Base-by-base conservation (phyloP, 305 asterid genomes). In the Fraxinus latifolia region DNA sequence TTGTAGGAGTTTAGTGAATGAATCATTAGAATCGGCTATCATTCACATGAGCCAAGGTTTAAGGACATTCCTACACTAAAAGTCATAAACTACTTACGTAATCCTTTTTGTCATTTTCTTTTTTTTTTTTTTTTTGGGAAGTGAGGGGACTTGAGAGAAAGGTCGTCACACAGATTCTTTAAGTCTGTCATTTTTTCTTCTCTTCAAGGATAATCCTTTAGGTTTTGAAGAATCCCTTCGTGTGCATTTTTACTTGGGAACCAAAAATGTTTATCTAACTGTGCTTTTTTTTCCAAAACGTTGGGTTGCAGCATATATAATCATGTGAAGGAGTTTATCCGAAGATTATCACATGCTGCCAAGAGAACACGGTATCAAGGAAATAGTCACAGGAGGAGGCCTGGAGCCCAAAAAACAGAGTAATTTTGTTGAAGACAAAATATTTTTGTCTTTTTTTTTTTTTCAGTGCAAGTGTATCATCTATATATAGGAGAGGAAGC, bases 301-400 rank as follows among this genome's bases (percentile, higher is more conserved):
- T 25, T 67, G 74, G 27, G 4, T 67, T 67, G 74, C 74, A 67
- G 37, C 36, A 67, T 67, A 67, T 67, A 67, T 83, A 89, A 88
- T 82, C 88, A 89, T 42, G 55, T 85, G 87, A 88, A 82, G 90
- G 91, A 85, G 82, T 76, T 88, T 72, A 25, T 82, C 81, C 79
- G 27, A 75, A 86, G 84, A 71, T 53, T 86, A 74, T 81, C 88
- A 27, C 15, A 60, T 50, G 29, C 85, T 53, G 77, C 88, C 3
- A 67, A 82, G 67, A 83, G 79, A 77, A 70, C 53, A 25, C 55
- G 53, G 37, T 65, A 34, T 27, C 83, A 71, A 58, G 84, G 31
- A 60, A 78, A 19, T 37, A 60, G 8, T 78, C 83, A 53, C 32
- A 47, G 39, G 17, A 70, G 42, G 39, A 77, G 47, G 79, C 77